These are phyloP conservation scores for Phaseolus lunatus DNA, from an alignment of 306 rosid genomes.

Conservation along the genomic window DNA sequence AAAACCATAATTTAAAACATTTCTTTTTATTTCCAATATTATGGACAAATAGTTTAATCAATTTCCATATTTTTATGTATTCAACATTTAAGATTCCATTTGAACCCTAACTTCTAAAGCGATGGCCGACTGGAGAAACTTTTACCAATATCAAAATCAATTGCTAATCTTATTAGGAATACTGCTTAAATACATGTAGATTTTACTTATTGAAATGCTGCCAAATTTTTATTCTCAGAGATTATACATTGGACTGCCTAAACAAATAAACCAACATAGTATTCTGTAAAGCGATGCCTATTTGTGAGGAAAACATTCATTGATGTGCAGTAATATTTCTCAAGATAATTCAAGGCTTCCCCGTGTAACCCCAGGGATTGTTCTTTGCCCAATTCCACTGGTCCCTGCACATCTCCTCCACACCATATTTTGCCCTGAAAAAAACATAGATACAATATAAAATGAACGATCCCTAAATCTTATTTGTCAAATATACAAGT, in stretches of 20 bases:
- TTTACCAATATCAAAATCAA: not conserved
- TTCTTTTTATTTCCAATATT: not conserved
- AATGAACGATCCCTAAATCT: not conserved
- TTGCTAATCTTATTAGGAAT: not conserved
- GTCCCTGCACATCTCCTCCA: slow-evolving; percentile 95
- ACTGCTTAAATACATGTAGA: not conserved
- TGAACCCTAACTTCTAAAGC: not conserved
- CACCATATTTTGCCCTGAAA: slow-evolving; percentile 60
- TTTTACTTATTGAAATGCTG: slow-evolving; percentile 9
- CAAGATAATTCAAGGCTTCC: slow-evolving; percentile 47
- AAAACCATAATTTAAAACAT: not conserved
- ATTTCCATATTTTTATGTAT: not conserved
- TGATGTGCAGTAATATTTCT: slow-evolving; percentile 21
- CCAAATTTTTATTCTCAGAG: slow-evolving; percentile 11
- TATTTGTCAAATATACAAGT: slow-evolving; percentile 35
- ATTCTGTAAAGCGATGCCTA: slow-evolving; percentile 17
- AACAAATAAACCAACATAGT: slow-evolving; percentile 18
- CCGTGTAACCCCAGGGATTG: slow-evolving; percentile 85
- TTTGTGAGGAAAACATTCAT: not conserved
- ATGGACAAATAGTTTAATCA: not conserved
- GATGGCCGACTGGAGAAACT: not conserved
- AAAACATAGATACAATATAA: not conserved
- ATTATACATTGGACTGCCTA: not conserved
- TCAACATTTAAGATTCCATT: not conserved
- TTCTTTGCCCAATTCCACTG: slow-evolving; percentile 97